These are phyloP conservation scores for Malus sylvestris DNA, from an alignment of 306 rosid genomes.

Conservation along the genomic window DNA sequence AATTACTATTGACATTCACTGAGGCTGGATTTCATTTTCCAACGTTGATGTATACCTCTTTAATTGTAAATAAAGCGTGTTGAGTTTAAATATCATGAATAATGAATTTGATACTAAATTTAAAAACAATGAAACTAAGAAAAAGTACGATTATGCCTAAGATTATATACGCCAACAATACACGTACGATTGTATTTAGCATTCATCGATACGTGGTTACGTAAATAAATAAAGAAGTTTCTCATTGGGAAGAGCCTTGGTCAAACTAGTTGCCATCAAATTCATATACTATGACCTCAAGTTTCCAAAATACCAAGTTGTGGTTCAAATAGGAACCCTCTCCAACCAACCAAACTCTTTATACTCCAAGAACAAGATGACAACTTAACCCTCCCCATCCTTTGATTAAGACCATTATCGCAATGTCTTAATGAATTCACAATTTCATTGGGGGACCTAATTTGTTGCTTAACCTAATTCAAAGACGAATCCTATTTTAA, in stretches of 20 bases:
- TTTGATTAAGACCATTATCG: background rate
- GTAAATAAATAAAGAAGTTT: background rate
- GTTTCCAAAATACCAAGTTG: background rate
- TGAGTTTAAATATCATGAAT: too few relatives aligned
- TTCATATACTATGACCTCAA: background rate
- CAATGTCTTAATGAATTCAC: background rate
- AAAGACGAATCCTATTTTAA: background rate
- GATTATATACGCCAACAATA: background rate
- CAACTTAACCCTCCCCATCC: background rate
- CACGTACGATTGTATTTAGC: background rate
- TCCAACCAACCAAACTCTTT: background rate
- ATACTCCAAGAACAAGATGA: background rate
- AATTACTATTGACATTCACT: background rate
- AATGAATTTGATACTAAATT: too few relatives aligned
- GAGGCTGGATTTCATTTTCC: background rate
- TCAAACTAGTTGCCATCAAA: conserved; percentile 1
- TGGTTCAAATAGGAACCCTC: background rate
- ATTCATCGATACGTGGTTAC: background rate
- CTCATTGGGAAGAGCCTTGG: background rate
- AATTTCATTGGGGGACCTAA: background rate
- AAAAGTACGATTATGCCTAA: too few relatives aligned
- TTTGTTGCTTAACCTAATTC: background rate
- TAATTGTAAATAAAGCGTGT: background rate
- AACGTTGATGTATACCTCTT: too few relatives aligned
- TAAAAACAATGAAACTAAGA: too few relatives aligned